Evolutionary conservation across 192 early-diverging fungal species (phyloP), one percentile per base, ranked within the genome.

Genomic region (Backusella westeae): DNA sequence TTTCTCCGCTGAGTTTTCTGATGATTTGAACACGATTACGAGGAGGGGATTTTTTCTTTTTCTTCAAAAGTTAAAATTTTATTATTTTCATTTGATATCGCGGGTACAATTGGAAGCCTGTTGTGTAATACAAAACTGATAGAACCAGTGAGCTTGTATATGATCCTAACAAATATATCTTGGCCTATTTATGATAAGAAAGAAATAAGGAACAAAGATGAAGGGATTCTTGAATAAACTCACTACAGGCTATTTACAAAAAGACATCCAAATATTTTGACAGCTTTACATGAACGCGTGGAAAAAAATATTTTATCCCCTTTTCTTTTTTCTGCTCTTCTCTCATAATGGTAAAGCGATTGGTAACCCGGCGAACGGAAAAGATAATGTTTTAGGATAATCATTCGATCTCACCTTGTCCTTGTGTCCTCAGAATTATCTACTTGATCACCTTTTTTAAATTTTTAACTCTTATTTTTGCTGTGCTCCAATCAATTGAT

Each of bases 341-440:
- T 44, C 42, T 44, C 42, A 17, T 44, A 44, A 44, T 39, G 38
- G n/a, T 21, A 63, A 63, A 63, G 56, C 29, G 56, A 63, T 63
- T 63, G 56, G 56, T 63, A 63, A 4, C 9, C 56, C 56, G 56
- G 26, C 29, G 26, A 63, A 63, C 56, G 56, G 56, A 63, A 63
- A 63, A 63, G 56, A 29, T 63, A 63, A 23, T 63, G 56, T 63
- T 63, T 63, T 63, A 63, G 56, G 56, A 63, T 26, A 63, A 63
- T 29, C 12, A 63, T 63, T 63, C 23, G 56, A 63, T 63, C 56
- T 23, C 56, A 63, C 56, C 56, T 23, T 63, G 56, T 63, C 56
- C 56, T 63, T 63, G 56, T 63, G 56, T 63, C 23, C 56, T 63
- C n/a, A 26, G 4, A 3, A 63, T 29, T 63, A 63, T 63, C 21